Conservation (phyloP, 1,284 basidiomycete genomes). For the Trametes versicolor region DNA sequence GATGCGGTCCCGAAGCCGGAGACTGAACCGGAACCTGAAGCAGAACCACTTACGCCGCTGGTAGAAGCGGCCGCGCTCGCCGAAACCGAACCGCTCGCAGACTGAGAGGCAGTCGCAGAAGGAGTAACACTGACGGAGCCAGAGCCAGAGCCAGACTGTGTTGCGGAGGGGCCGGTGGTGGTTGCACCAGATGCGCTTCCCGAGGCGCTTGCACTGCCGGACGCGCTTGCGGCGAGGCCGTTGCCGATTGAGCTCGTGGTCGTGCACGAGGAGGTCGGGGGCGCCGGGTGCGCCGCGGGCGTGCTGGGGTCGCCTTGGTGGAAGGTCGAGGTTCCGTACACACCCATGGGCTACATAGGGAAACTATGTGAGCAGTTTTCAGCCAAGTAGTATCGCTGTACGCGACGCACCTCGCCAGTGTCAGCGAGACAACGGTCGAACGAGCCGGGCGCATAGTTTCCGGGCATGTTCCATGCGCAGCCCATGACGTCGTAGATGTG, state of each 20-base stretch:
- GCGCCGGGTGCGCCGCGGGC: constrained; percentile 67
- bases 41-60: constrained; percentile 12
- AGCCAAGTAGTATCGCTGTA: background rate
- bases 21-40: background rate
- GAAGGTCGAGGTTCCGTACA: constrained; percentile 75
- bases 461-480: constrained; percentile 77
- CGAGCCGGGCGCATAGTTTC: constrained; percentile 61
- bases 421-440: constrained; percentile 70
- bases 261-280: constrained; percentile 63
- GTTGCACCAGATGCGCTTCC: constrained; percentile 1
- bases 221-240: constrained; percentile 36
- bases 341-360: constrained; percentile 66
- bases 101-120: constrained; percentile 8
- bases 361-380: constrained; percentile 9
- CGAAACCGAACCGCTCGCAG: constrained; percentile 8
- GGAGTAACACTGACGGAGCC: constrained; percentile 6
- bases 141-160: constrained; percentile 5
- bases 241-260: constrained; percentile 54
- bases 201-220: constrained; percentile 19
- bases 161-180: constrained; percentile 3
- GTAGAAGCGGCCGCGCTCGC: constrained; percentile 9
- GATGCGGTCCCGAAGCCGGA: background rate
- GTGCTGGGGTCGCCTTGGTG: constrained; percentile 69
- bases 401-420: constrained; percentile 53
- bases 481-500: constrained; percentile 76